phyloP scores from a whole-genome alignment of 148 eudicot genomes.

The Nepenthes gracilis region DNA sequence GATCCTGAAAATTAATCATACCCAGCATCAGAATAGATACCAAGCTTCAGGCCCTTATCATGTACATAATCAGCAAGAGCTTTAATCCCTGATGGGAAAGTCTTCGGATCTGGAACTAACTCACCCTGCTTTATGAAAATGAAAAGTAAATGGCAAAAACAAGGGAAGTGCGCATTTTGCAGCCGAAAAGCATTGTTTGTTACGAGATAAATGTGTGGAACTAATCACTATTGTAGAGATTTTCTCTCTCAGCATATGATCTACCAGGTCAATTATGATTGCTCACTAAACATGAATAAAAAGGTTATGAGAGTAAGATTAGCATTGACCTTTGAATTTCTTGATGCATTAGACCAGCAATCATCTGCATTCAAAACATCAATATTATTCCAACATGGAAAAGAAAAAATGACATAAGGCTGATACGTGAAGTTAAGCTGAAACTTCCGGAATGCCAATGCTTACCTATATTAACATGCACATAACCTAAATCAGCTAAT shows the following conservation, averaged over 20 bases:
- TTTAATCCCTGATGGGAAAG: constrained; percentile 86
- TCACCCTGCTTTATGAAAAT: constrained; percentile 38
- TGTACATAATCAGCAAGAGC: constrained; percentile 94
- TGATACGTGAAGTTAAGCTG: neutral
- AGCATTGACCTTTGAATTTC: constrained; percentile 36
- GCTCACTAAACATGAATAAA: neutral
- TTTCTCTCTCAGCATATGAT: neutral
- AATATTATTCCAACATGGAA: neutral
- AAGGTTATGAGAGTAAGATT: neutral
- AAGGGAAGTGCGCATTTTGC: no score
- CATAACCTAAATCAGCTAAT: constrained; percentile 74
- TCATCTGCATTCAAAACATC: constrained; percentile 48
- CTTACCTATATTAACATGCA: constrained; percentile 82
- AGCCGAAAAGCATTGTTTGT: no score
- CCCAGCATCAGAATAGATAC: constrained; percentile 99
- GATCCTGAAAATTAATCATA: constrained; percentile 20
- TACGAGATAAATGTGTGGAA: no score
- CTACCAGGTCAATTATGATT: neutral
- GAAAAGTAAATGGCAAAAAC: neutral
- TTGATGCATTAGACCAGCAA: constrained; percentile 57
- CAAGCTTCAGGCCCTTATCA: constrained; percentile 84
- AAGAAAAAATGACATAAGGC: neutral
- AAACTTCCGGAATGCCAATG: constrained; percentile 3
- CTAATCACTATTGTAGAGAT: no score
- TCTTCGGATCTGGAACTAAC: constrained; percentile 68